phyloP scores from a whole-genome alignment of 345 rosid genomes.

The Eucalyptus dawsonii region DNA sequence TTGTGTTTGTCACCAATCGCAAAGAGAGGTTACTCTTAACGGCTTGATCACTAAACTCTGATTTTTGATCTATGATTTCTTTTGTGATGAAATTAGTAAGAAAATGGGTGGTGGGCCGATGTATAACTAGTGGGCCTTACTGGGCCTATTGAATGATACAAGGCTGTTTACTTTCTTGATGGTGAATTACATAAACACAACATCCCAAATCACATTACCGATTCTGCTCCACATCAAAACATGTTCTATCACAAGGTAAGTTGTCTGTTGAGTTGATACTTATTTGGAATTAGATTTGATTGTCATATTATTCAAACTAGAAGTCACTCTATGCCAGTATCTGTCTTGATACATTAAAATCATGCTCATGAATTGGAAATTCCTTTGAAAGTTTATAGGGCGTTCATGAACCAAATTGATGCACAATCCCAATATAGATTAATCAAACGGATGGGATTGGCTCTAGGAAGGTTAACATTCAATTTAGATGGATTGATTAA shows the following conservation, averaged over 20 bases:
- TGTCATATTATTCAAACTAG: neutral
- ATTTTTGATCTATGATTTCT: no score
- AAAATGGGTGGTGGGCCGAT: neutral
- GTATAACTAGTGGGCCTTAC: neutral
- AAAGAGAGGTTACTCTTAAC: conserved; percentile 46
- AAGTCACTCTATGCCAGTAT: neutral
- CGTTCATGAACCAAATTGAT: conserved; percentile 21
- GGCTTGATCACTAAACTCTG: neutral
- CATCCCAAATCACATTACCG: conserved; percentile 41
- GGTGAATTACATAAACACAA: conserved; percentile 35
- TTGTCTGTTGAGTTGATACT: neutral
- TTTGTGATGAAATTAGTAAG: no score
- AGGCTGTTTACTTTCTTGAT: neutral
- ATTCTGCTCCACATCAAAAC: conserved; percentile 45
- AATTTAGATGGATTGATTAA: neutral
- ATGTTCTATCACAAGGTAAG: conserved; percentile 78
- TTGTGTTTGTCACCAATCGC: conserved; percentile 60
- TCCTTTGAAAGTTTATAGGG: conserved; percentile 14
- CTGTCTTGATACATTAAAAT: neutral
- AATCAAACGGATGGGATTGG: neutral
- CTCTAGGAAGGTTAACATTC: neutral
- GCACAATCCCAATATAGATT: no score
- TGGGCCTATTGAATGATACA: neutral
- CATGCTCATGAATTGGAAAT: neutral
- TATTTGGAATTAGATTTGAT: neutral